phyloP scores from a whole-genome alignment of 805 yeast species.

The Candida golubevii region DNA sequence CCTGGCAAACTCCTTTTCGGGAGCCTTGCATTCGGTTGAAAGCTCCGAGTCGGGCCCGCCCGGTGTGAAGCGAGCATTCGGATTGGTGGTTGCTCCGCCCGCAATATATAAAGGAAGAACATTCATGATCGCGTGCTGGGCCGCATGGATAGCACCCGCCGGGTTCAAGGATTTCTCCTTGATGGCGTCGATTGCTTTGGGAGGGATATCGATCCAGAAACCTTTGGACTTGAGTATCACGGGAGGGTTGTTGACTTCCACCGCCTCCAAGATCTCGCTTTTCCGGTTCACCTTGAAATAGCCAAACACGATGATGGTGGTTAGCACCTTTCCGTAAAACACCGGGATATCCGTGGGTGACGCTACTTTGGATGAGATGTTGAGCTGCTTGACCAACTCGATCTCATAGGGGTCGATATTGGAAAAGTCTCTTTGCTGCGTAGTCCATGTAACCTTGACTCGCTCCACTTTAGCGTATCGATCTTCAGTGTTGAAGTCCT shows the following conservation, averaged over 20 bases:
- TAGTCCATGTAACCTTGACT: constrained; percentile 91
- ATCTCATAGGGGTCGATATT: constrained; percentile 85
- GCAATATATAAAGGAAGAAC: constrained; percentile 69
- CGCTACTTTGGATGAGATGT: constrained; percentile 30
- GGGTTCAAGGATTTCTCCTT: constrained; percentile 54
- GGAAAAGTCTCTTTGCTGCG: constrained; percentile 86
- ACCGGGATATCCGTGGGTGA: constrained; percentile 47
- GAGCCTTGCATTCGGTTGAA: constrained; percentile 93
- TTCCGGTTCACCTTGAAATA: constrained; percentile 80
- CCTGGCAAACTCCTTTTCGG: constrained; percentile 88
- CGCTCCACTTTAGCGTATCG: constrained; percentile 79
- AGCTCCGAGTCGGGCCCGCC: constrained; percentile 52
- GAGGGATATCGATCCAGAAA: constrained; percentile 86
- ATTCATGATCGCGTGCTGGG: constrained; percentile 85
- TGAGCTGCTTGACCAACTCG: constrained; percentile 56
- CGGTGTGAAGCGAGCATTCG: constrained; percentile 28
- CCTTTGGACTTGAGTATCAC: constrained; percentile 68
- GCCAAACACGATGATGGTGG: constrained; percentile 82
- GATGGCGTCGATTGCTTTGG: constrained; percentile 54
- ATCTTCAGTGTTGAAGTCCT: constrained; percentile 78
- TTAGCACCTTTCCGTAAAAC: constrained; percentile 69
- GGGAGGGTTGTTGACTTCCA: constrained; percentile 90
- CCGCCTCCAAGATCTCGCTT: constrained; percentile 83
- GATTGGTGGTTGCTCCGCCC: constrained; percentile 54
- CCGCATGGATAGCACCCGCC: constrained; percentile 96